Evolutionary conservation across 305 asterid genomes (phyloP).

Genomic region (Plantago rigida): DNA sequence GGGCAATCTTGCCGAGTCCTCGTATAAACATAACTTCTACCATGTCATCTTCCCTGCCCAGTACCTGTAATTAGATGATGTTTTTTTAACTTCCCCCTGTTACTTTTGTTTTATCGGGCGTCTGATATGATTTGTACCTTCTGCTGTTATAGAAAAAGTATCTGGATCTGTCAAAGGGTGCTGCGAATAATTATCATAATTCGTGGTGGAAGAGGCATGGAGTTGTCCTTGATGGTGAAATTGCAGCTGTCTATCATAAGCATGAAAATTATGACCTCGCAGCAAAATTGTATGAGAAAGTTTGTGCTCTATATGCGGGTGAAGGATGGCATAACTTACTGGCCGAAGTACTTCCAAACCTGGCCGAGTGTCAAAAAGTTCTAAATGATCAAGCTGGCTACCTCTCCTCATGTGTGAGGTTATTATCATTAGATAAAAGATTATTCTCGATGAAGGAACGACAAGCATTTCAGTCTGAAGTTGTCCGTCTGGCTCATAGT

Average conservation of each 20-base stretch:
- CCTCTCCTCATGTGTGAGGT: constrained; percentile 90
- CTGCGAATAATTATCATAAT: constrained; percentile 85
- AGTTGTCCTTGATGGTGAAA: constrained; percentile 98
- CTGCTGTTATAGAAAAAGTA: constrained; percentile 59
- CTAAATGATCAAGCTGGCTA: constrained; percentile 95
- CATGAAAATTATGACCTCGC: constrained; percentile 74
- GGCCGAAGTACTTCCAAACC: constrained; percentile 90
- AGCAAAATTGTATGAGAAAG: constrained; percentile 92
- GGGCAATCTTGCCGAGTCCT: constrained; percentile 19
- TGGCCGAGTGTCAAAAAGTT: constrained; percentile 91
- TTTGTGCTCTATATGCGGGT: constrained; percentile 97
- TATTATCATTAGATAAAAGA: constrained; percentile 79
- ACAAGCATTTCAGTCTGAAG: constrained; percentile 92
- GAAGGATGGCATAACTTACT: constrained; percentile 97
- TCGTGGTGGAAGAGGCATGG: constrained; percentile 99
- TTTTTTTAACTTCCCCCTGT: constrained; percentile 16
- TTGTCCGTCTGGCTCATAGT: constrained; percentile 86
- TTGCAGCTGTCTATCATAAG: constrained; percentile 84
- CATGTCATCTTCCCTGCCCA: background rate
- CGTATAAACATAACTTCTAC: constrained; percentile 11
- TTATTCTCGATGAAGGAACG: constrained; percentile 78
- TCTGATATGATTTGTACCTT: constrained; percentile 21
- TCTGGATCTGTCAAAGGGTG: constrained; percentile 87
- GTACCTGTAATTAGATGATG: constrained; percentile 10
- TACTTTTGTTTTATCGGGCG: constrained; percentile 18